Evolutionary conservation across 768 basidiomycete genomes (phyloP).

Genomic region (Vararia minispora): DNA sequence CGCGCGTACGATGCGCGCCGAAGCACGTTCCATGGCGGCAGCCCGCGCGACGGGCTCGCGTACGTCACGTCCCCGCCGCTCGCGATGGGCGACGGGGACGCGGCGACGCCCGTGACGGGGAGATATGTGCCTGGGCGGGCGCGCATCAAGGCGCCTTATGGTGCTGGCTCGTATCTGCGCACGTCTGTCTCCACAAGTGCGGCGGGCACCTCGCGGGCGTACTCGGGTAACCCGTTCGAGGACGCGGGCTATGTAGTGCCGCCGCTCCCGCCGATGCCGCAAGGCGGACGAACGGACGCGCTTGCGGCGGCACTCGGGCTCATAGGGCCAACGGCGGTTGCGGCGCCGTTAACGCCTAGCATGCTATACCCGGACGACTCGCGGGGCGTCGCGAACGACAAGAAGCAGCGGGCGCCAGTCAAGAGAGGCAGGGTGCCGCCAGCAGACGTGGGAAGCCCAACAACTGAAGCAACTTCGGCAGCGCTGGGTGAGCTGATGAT

Average conservation of each 20-base stretch:
- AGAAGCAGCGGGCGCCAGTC: slow-evolving; percentile 13
- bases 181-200: slow-evolving; percentile 34
- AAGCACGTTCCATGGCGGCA: slow-evolving; percentile 11
- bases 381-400: slow-evolving; percentile 42
- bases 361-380: slow-evolving; percentile 68
- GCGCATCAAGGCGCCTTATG: slow-evolving; percentile 60
- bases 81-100: slow-evolving; percentile 15
- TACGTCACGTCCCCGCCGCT: slow-evolving; percentile 17
- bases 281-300: slow-evolving; percentile 28
- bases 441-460: slow-evolving; percentile 23
- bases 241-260: slow-evolving; percentile 24
- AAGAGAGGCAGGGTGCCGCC: slow-evolving; percentile 15
- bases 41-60: slow-evolving; percentile 10
- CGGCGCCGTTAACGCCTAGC: slow-evolving; percentile 47
- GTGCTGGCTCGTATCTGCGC: slow-evolving; percentile 39
- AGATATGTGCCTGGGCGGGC: slow-evolving; percentile 31
- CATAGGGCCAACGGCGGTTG: slow-evolving; percentile 16
- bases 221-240: slow-evolving; percentile 25
- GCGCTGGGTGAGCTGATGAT: slow-evolving; percentile 51
- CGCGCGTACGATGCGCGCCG: slow-evolving; percentile 7
- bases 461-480: slow-evolving; percentile 32
- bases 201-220: slow-evolving; percentile 13
- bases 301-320: slow-evolving; percentile 29
- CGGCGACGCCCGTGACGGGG: slow-evolving; percentile 17
- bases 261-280: slow-evolving; percentile 22